Conservation (phyloP, 2,329 filamentous ascomycete genomes). For the Sarocladiaceae sp. region DNA sequence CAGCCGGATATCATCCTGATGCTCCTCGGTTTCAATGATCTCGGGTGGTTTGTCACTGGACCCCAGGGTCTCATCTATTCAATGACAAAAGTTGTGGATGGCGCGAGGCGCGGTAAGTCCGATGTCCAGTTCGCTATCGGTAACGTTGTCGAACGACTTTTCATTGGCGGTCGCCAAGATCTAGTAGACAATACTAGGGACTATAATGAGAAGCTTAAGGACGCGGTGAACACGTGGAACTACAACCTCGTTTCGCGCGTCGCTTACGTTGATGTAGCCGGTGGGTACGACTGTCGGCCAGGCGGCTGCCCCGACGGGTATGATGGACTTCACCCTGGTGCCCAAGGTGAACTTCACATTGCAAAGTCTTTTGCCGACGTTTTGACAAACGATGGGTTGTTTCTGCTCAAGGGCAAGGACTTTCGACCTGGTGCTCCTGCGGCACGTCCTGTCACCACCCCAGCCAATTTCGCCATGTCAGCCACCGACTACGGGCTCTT, state of each 20-base stretch:
- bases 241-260: slow-evolving; percentile 21
- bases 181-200: slow-evolving; percentile 16
- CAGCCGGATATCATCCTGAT: slow-evolving; percentile 26
- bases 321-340: slow-evolving; percentile 36
- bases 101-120: slow-evolving; percentile 19
- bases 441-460: not conserved
- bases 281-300: slow-evolving; percentile 20
- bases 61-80: slow-evolving; percentile 15
- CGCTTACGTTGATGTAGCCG: slow-evolving; percentile 24
- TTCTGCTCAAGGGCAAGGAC: not conserved
- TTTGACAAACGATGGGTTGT: not conserved
- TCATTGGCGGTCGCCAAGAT: slow-evolving; percentile 17
- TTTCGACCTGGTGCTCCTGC: not conserved
- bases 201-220: slow-evolving; percentile 21
- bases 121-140: slow-evolving; percentile 20
- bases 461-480: not conserved
- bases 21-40: slow-evolving; percentile 28
- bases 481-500: not conserved
- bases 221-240: slow-evolving; percentile 19
- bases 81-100: slow-evolving; percentile 21
- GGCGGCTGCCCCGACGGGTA: slow-evolving; percentile 22
- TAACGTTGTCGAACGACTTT: slow-evolving; percentile 22
- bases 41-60: slow-evolving; percentile 19
- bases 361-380: not conserved
- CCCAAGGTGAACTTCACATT: slow-evolving; percentile 31